Evolutionary conservation across 495 filamentous ascomycete genomes (phyloP), one percentile per base, ranked within the genome.

Genomic region (Talaromyces liani): DNA sequence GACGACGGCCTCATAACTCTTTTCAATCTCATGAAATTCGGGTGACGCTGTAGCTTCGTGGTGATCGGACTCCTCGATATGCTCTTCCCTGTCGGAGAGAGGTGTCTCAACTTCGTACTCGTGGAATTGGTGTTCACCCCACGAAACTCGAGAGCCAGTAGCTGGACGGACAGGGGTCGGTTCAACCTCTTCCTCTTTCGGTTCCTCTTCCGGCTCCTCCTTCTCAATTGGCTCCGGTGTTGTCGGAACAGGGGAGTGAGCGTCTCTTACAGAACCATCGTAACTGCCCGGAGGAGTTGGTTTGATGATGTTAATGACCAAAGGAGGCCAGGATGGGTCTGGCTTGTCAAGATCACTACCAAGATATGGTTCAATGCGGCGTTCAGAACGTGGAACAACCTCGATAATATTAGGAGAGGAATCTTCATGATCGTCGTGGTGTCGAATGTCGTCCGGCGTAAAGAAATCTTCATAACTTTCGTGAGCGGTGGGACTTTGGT

Each of bases 101-200:
- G 85, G 82, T 59, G 79, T 82, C 58, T 82, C 82, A 18, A 83
- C 76, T 27, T 85, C 83, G 36, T 82, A 85, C 68, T 84, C 84
- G 60, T 85, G 82, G 6, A 82, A 87, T 63, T 84, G 74, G 64
- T 84, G 84, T 47, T 85, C 75, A 33, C 84, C 84, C 85, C 85
- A 87, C 9, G 79, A 85, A 8, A 87, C 82, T 33, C 83, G 83
- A 16, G 80, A 79, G n/a, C 74, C 72, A 34, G 79, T 77, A 54
- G 71, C 75, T 29, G 68, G 61, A 10, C 71, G 69, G 60, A 73
- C 68, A 6, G 70, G 64, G 6, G 63, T 59, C 53, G 65, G 67
- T 25, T 70, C 71, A 14, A 22, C 53, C 45, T 63, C 65, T 61
- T 41, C 36, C 36, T 71, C 63, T 53, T 18, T 18, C 10, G 24